Percentiles rank a stretch among this genome's conserved stretches.
phyloP scores from a whole-genome alignment of 768 basidiomycete species.

The Cyclocybe aegerita region DNA sequence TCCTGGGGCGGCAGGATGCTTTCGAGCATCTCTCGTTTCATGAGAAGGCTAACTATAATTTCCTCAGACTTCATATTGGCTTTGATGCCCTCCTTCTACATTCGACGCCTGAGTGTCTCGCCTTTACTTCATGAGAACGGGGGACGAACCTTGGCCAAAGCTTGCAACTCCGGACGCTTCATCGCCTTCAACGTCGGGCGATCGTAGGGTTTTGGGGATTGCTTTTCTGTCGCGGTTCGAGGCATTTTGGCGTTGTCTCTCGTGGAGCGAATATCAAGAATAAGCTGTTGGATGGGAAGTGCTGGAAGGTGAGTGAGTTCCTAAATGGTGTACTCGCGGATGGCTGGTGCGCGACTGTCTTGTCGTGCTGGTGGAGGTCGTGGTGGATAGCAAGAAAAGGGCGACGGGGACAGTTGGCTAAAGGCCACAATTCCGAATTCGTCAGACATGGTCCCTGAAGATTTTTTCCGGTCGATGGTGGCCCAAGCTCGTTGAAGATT shows the following conservation, averaged over 20 bases:
- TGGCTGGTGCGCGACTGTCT: no score
- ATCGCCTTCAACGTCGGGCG: constrained; percentile 3
- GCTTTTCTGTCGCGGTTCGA: not conserved
- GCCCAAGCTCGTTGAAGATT: no score
- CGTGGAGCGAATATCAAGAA: no score
- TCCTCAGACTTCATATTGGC: constrained; percentile 5
- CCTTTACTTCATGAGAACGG: not conserved
- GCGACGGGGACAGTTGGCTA: no score
- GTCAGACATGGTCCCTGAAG: no score
- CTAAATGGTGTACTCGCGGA: no score
- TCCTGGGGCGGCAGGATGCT: not conserved
- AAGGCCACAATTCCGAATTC: no score
- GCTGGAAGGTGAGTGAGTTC: no score
- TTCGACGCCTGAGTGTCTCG: not conserved
- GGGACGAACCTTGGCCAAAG: constrained; percentile 10
- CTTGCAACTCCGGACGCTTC: constrained; percentile 5
- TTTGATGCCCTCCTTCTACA: constrained; percentile 5
- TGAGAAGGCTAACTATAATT: constrained; percentile 4
- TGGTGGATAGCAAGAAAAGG: no score
- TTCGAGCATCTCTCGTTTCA: not conserved
- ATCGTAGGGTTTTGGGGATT: not conserved
- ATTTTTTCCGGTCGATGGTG: no score
- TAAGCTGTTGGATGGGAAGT: no score
- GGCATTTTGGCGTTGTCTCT: constrained; percentile 2
- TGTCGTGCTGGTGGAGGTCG: no score